Evolutionary conservation across 2,329 filamentous ascomycete species (phyloP).

Genomic region (Ophiostoma piceae): DNA sequence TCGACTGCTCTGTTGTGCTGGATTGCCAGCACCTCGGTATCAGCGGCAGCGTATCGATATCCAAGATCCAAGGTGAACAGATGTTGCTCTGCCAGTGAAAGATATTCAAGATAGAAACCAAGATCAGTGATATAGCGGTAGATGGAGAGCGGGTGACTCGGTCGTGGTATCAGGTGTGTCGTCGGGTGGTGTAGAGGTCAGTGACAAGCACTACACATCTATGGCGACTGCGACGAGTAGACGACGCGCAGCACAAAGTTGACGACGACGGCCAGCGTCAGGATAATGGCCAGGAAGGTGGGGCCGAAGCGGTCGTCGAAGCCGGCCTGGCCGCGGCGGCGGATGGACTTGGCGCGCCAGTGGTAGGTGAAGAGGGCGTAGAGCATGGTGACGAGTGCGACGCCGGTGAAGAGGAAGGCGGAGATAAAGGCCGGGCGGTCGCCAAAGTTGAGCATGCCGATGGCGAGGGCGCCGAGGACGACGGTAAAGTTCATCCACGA

Average conservation of each 20-base stretch:
- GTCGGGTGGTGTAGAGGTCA: too few relatives aligned
- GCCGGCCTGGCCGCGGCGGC: constrained; percentile 83
- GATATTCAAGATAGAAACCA: neutral
- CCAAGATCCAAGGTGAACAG: neutral
- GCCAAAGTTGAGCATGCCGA: constrained; percentile 97
- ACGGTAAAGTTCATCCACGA: constrained; percentile 99
- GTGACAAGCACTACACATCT: neutral
- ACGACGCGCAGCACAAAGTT: constrained; percentile 84
- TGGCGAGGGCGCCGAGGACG: constrained; percentile 90
- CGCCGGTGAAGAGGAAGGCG: constrained; percentile 86
- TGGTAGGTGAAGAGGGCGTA: constrained; percentile 95
- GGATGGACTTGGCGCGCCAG: constrained; percentile 91
- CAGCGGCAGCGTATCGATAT: too few relatives aligned
- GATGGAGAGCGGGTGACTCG: neutral
- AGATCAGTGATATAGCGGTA: neutral
- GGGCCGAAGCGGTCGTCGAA: constrained; percentile 96
- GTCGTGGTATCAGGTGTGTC: neutral
- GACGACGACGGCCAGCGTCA: constrained; percentile 84
- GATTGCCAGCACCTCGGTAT: too few relatives aligned
- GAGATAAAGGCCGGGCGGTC: constrained; percentile 91
- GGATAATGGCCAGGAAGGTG: constrained; percentile 78
- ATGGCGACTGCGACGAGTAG: constrained; percentile 33
- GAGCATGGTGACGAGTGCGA: constrained; percentile 90
- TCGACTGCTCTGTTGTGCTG: neutral
- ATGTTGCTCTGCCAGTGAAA: neutral